Evolutionary conservation across 805 yeast genomes (phyloP), one percentile per base, ranked within the genome.

Genomic region (Sugiyamaella valdiviana): DNA sequence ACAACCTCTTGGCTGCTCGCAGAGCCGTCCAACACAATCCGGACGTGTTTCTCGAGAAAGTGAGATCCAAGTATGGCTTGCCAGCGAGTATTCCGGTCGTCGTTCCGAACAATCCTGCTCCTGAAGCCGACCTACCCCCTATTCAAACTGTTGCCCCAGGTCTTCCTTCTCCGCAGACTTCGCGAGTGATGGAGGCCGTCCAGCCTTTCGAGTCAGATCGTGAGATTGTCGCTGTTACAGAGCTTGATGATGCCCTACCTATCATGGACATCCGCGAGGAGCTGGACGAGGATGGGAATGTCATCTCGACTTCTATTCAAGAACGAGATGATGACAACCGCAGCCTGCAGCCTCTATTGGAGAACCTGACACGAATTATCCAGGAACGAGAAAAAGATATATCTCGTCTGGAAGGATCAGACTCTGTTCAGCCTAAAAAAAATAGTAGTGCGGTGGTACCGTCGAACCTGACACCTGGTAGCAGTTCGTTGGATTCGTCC

Each of bases 191-290:
- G n/a, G n/a, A n/a, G n/a, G n/a, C n/a, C n/a, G n/a, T n/a, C n/a
- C n/a, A n/a, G n/a, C n/a, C n/a, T n/a, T n/a, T n/a, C n/a, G n/a
- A n/a, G n/a, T n/a, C n/a, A n/a, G n/a, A n/a, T 15, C n/a, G 39
- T 9, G 7, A 36, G 16, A 6, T 7, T 14, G 16, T 14, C 12
- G 7, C 39, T 42, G 38, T 17, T 17, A 16, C 44, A 10, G 36
- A 38, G 20, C 26, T 29, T 14, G 80, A 76, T 14, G 79, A 73
- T 1, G 50, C 44, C 5, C 57, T 81, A 1, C 89, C 87, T 0
- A 69, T 85, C 20, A 79, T 88, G 80, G 96, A 89, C 49, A 90
- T 90, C 19, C 73, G 81, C 46, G 97, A 89, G 60, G 85, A 81
- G 46, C 64, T 90, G 36, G 96, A 89, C 63, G 96, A 86, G 0